Base-by-base conservation (phyloP, 2,329 filamentous ascomycete species). In the Gaeumannomyces tritici region DNA sequence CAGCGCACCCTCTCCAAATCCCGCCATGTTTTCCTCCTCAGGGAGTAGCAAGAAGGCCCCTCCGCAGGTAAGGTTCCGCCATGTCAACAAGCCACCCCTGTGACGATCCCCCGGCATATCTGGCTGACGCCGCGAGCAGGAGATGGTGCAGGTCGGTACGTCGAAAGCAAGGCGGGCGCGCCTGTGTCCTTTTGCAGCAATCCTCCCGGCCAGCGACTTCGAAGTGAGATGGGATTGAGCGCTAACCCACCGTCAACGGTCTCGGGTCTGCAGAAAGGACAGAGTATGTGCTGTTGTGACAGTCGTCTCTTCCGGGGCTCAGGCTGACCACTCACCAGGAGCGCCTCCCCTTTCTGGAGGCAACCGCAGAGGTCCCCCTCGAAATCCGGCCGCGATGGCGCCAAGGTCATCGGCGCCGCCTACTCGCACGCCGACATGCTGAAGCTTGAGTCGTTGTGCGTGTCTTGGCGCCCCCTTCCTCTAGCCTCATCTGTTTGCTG, bases 81-180 rank as follows among this genome's bases (percentile, higher is more conserved):
- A 67, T 67, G 66, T 66, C 70, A 68, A 72, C 76, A 69, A 76
- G 72, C 68, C 24, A 15, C 15, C 55, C 55, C 26, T 13, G 28
- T 56, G 24, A 11, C 55, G 55, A 56, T 56, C 28, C 42, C 42
- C 21, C 21, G 42, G 42, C 13, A 24, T 21, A 51, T 51, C n/a
- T 56, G 55, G 55, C 55, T 56, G 28, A 56, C 55, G 55, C 26
- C 55, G 24, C 26, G 18, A 56, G 60, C 60, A 98, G 91, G 95
- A 99, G 83, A 99, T 99, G 95, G 91, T 97, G 70, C 93, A 99
- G 89, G 93, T 99, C 81, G 93, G 95, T 98, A 88, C 71, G 82
- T 81, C 56, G 57, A 60, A 42, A 35, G 42, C 21, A 21, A 1
- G 42, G 9, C 42, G 13, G 42, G 24, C n/a, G 42, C 21, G 35